phyloP scores from a whole-genome alignment of 306 rosid species.

The Lathyrus oleraceus region DNA sequence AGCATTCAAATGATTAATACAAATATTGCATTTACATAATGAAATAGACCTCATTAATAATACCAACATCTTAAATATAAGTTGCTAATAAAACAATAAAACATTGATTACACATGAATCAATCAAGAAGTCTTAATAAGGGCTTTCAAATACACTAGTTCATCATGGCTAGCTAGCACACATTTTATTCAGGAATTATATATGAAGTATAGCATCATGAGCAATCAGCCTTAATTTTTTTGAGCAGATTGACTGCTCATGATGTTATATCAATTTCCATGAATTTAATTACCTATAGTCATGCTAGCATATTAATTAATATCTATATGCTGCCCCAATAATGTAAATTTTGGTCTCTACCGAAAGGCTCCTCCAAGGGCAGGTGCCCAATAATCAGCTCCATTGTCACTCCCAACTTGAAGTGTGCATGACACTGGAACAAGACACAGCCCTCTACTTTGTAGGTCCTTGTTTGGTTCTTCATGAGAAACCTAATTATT shows the following conservation, averaged over 20 bases:
- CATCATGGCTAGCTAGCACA: constrained; percentile 39
- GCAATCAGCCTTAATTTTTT: constrained; percentile 90
- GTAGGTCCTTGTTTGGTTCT: constrained; percentile 74
- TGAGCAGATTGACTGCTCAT: constrained; percentile 98
- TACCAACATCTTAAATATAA: constrained; percentile 32
- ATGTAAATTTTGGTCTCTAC: constrained; percentile 38
- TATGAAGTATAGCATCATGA: constrained; percentile 93
- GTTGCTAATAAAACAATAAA: constrained; percentile 29
- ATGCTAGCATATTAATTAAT: constrained; percentile 31
- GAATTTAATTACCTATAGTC: constrained; percentile 30
- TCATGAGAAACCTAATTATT: constrained; percentile 54
- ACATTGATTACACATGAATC: constrained; percentile 30
- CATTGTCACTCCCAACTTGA: constrained; percentile 95
- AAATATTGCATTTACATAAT: constrained; percentile 42
- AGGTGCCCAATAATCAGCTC: constrained; percentile 99
- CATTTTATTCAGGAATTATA: constrained; percentile 42
- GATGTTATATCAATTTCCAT: constrained; percentile 85
- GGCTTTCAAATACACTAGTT: constrained; percentile 31
- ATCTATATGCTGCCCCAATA: constrained; percentile 38
- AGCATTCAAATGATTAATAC: constrained; percentile 47
- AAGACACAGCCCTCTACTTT: constrained; percentile 94
- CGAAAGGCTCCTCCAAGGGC: constrained; percentile 76
- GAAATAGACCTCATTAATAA: constrained; percentile 32
- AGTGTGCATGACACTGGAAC: constrained; percentile 95
- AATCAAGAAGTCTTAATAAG: constrained; percentile 23